A percentile compares a stretch with the other conserved stretches of the same genome.
Evolutionary conservation across 2,329 filamentous ascomycete genomes (phyloP).

Genomic region (Apiospora hydei): DNA sequence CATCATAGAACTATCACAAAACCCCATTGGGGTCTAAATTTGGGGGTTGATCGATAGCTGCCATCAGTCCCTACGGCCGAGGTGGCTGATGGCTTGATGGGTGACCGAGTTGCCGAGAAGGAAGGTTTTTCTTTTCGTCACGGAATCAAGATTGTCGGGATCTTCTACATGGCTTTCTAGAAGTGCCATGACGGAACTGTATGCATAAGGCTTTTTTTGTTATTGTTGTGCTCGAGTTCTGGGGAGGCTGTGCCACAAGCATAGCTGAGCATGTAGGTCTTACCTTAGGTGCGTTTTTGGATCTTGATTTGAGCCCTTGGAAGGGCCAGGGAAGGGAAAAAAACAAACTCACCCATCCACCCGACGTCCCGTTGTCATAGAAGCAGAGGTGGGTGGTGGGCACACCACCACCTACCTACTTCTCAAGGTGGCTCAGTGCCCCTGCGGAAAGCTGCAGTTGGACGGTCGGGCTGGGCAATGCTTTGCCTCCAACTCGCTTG

Average conservation of each 20-base stretch:
- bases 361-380: background rate
- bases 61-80: slow-evolving; percentile 1
- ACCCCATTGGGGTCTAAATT: background rate
- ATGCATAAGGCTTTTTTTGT: background rate
- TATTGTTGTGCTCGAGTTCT: background rate
- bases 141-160: background rate
- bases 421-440: background rate
- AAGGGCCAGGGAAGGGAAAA: background rate
- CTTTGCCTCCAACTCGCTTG: background rate
- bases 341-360: background rate
- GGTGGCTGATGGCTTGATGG: background rate
- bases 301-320: slow-evolving; percentile 8
- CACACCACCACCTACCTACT: background rate
- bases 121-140: background rate
- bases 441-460: background rate
- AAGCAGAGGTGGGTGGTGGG: background rate
- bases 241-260: background rate
- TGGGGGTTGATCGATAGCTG: background rate
- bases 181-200: slow-evolving; percentile 8
- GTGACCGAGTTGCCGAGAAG: background rate
- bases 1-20: background rate
- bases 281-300: background rate
- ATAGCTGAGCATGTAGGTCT: background rate
- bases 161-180: background rate
- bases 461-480: background rate